Evolutionary conservation across 2,329 filamentous ascomycete species (phyloP).

Genomic region (Chrysoporthe austroafricana): DNA sequence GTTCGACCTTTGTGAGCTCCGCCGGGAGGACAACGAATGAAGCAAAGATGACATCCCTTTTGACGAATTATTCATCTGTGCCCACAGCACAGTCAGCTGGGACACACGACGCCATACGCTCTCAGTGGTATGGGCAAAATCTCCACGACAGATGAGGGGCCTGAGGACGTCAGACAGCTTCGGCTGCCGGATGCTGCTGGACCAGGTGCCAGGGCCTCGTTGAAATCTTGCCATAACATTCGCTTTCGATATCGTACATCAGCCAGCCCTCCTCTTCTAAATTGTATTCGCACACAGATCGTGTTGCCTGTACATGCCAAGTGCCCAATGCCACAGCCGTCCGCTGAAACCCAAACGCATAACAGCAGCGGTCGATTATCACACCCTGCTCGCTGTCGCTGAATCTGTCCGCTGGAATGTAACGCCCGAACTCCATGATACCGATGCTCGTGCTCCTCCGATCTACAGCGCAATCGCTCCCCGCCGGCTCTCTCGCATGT

Average conservation of each 20-base stretch:
- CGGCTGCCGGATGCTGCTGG: background rate
- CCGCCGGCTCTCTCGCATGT: slow-evolving; percentile 79
- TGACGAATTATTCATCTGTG: too few species aligned
- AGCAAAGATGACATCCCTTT: too few species aligned
- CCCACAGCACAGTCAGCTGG: too few species aligned
- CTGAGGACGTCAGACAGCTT: background rate
- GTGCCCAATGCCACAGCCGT: background rate
- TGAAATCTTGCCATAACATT: background rate
- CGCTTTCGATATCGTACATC: background rate
- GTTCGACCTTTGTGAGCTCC: too few species aligned
- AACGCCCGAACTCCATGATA: slow-evolving; percentile 22
- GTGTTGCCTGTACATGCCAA: background rate
- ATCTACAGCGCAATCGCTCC: slow-evolving; percentile 77
- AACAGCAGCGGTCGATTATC: background rate
- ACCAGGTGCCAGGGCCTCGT: background rate
- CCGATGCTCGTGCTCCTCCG: slow-evolving; percentile 22
- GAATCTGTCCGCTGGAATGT: slow-evolving; percentile 9
- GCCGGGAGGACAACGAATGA: too few species aligned
- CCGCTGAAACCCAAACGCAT: background rate
- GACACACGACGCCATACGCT: too few species aligned
- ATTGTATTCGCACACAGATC: background rate
- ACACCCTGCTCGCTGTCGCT: background rate
- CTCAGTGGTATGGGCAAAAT: background rate
- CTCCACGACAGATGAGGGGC: background rate
- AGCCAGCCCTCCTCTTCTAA: background rate